phyloP scores from a whole-genome alignment of 371 early-diverging fungal genomes.

The Apophysomyces sp. region DNA sequence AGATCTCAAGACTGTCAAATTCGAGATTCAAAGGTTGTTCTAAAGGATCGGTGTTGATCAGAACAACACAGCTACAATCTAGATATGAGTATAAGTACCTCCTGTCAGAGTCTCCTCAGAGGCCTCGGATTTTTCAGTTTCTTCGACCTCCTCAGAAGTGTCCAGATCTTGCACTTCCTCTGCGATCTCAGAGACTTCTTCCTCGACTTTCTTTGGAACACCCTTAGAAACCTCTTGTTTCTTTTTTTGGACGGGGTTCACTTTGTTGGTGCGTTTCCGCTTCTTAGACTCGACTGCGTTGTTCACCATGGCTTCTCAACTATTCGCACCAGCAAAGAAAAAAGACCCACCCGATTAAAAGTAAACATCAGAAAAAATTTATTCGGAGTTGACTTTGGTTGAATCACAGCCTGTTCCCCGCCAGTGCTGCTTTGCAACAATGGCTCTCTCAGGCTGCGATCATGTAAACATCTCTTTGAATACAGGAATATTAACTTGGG shows the following conservation, averaged over 20 bases:
- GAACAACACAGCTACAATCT: conserved; percentile 10
- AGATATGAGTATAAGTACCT: not conserved
- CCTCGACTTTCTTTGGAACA: not conserved
- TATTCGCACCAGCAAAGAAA: not conserved
- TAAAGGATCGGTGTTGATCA: not conserved
- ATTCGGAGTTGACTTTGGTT: too few relatives aligned
- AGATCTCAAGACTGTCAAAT: conserved; percentile 64
- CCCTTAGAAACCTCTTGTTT: conserved; percentile 19
- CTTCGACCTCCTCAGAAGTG: conserved; percentile 14
- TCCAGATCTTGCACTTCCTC: conserved; percentile 19
- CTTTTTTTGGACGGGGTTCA: conserved; percentile 10
- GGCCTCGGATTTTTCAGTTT: conserved; percentile 35
- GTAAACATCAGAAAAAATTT: not conserved
- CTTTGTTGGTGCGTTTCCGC: conserved; percentile 6
- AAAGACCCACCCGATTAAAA: not conserved
- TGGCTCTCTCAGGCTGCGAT: too few relatives aligned
- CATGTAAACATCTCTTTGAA: too few relatives aligned
- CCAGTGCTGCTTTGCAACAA: too few relatives aligned
- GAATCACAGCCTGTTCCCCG: too few relatives aligned
- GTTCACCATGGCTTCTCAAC: conserved; percentile 2
- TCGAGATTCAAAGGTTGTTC: conserved; percentile 49
- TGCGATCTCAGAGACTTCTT: conserved; percentile 10
- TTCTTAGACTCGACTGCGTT: conserved; percentile 8
- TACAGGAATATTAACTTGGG: too few relatives aligned
- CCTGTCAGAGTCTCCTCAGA: conserved; percentile 20